Base-by-base conservation (phyloP, 176 grass and related monocot species). In the Triticum urartu region DNA sequence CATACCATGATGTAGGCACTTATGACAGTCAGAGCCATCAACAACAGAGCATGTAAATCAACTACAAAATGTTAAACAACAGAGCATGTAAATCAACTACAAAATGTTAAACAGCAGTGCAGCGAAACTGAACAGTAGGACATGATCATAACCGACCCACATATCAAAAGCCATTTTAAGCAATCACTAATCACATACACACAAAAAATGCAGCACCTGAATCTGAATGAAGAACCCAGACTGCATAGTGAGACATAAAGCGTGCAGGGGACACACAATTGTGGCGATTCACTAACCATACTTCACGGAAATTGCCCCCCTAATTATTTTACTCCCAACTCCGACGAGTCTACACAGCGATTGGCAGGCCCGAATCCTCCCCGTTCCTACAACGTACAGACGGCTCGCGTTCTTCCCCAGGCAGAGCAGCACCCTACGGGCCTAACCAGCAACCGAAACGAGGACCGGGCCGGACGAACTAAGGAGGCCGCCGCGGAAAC, bases 181-280 rank as follows among this genome's bases (percentile, higher is more conserved):
- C 9, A 68, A 40, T 72, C 24, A 10, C 34, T 72, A 82, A 39
- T 68, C 15, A 40, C 10, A 71, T 62, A 42, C 26, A 70, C 6
- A 69, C 18, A 34, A 7, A 82, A 81, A 63, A 28, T 22, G 17
- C 54, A 20, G 79, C 43, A 47, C 43, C 43, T 47, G 11, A 6
- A 87, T 34, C 58, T 60, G 47, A 78, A 87, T 86, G 58, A 45
- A 33, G 80, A 39, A 58, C 58, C 14, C 14, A 66, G 22, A 33
- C 56, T 39, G 64, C 66, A 13, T 14, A 45, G 52, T 22, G 24
- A 65, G 6, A 3, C 10, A 87, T 58, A 9, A 33, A 72, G 54
- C 54, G 18, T 61, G 14, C 79, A 82, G n/a, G 25, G 64, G 5
- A 48, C 21, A 50, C 30, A 60, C 28, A 63, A 17, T 26, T 13